Conservation (phyloP, 2,329 filamentous ascomycete species). For the Curvularia hawaiiensis region DNA sequence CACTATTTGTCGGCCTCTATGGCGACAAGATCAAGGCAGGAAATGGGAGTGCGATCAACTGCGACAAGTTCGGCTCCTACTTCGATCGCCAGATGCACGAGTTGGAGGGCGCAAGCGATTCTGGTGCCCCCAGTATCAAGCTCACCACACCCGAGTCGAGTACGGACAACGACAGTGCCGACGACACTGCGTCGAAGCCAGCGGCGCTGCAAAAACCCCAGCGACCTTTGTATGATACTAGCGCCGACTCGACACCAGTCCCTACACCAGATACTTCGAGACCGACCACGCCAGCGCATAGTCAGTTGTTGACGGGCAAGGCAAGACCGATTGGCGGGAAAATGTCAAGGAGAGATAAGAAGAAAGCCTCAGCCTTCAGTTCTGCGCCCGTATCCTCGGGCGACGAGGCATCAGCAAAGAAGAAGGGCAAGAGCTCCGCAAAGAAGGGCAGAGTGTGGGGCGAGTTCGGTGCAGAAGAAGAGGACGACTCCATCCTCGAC, state of each 20-base stretch:
- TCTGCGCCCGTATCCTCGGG: conserved; percentile 76
- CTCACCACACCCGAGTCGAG: conserved; percentile 55
- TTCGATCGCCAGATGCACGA: conserved; percentile 92
- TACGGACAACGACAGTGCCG: conserved; percentile 54
- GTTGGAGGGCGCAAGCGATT: conserved; percentile 65
- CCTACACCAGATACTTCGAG: conserved; percentile 77
- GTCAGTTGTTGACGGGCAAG: conserved; percentile 74
- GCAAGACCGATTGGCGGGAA: conserved; percentile 71
- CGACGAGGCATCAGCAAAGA: conserved; percentile 70
- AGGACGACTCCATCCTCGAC: conserved; percentile 78
- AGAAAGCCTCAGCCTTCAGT: conserved; percentile 60
- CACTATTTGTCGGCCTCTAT: conserved; percentile 89
- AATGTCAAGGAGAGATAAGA: conserved; percentile 80
- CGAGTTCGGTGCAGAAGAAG: conserved; percentile 87
- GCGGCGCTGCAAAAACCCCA: conserved; percentile 56
- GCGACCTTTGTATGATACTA: conserved; percentile 51
- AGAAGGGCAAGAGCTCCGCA: conserved; percentile 63
- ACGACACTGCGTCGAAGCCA: conserved; percentile 59
- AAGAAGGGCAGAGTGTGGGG: conserved; percentile 96
- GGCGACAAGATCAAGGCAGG: conserved; percentile 83
- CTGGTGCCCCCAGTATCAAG: conserved; percentile 48
- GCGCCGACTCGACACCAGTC: conserved; percentile 72
- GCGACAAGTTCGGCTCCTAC: conserved; percentile 80
- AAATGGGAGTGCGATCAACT: conserved; percentile 78
- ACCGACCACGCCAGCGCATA: conserved; percentile 72